Percentiles rank a stretch among this genome's conserved stretches.
phyloP scores from a whole-genome alignment of 2,329 filamentous ascomycete genomes.

The Trichoderma aggressivum region DNA sequence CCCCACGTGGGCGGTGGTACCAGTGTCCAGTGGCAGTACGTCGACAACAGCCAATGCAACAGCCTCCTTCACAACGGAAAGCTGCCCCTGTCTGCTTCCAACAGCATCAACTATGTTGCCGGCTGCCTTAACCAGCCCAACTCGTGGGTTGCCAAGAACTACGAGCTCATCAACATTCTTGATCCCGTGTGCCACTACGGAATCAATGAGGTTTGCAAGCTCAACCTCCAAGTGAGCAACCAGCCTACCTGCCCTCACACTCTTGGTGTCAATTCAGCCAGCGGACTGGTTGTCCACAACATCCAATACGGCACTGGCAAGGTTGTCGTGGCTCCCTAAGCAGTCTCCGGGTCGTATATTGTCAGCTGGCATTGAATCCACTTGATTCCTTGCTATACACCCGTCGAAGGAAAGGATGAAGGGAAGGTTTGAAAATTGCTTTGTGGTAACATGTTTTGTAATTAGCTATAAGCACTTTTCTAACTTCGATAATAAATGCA shows the following conservation, averaged over 20 bases:
- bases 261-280: slow-evolving; percentile 35
- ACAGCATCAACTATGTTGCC: slow-evolving; percentile 54
- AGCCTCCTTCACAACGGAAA: slow-evolving; percentile 48
- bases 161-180: slow-evolving; percentile 51
- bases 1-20: slow-evolving; percentile 50
- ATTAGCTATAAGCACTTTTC: not conserved
- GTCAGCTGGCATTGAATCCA: not conserved
- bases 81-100: slow-evolving; percentile 53
- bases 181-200: slow-evolving; percentile 50
- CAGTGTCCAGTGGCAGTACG: slow-evolving; percentile 48
- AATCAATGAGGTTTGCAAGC: slow-evolving; percentile 48
- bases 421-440: not conserved
- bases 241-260: slow-evolving; percentile 49
- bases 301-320: slow-evolving; percentile 50
- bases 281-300: slow-evolving; percentile 45
- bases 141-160: slow-evolving; percentile 52
- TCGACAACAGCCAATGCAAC: slow-evolving; percentile 47
- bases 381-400: not conserved
- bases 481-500: not conserved
- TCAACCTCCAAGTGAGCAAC: slow-evolving; percentile 48
- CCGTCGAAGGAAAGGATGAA: not conserved
- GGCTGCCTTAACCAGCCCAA: slow-evolving; percentile 43
- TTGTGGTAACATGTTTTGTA: not conserved
- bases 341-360: not conserved
- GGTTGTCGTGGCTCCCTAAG: slow-evolving; percentile 18